phyloP scores from a whole-genome alignment of 305 asterid species.

The Fraxinus baroniana region DNA sequence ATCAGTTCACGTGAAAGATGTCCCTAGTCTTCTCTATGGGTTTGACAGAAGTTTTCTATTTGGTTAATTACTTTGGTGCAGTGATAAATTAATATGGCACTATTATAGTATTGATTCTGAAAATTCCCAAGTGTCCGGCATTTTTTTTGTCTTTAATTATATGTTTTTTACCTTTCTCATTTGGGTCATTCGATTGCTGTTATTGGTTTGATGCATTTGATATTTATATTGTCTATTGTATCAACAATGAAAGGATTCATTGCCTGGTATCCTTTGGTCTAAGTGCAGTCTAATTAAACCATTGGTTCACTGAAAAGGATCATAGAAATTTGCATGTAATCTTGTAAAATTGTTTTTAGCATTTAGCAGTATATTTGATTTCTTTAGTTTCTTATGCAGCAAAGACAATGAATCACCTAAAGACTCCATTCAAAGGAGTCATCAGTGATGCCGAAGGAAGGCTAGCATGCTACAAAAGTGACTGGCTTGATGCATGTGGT shows the following conservation, averaged over 20 bases:
- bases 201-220: not conserved
- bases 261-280: not conserved
- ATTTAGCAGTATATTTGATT: conserved; percentile 17
- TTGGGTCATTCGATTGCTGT: not conserved
- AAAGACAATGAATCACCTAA: conserved; percentile 49
- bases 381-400: conserved; percentile 33
- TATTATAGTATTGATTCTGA: not conserved
- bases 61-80: not conserved
- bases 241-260: not conserved
- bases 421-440: conserved; percentile 69
- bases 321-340: not conserved
- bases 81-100: not conserved
- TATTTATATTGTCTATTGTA: not conserved
- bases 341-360: not conserved
- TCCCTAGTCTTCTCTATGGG: not conserved
- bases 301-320: not conserved
- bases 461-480: conserved; percentile 65
- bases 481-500: conserved; percentile 68
- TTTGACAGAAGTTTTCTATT: conserved; percentile 3
- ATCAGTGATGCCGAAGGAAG: conserved; percentile 62
- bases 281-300: not conserved
- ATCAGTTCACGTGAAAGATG: not conserved
- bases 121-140: not conserved
- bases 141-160: not conserved
- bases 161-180: not conserved